phyloP scores from a whole-genome alignment of 2,329 filamentous ascomycete species.

The Stachybotrys elegans region DNA sequence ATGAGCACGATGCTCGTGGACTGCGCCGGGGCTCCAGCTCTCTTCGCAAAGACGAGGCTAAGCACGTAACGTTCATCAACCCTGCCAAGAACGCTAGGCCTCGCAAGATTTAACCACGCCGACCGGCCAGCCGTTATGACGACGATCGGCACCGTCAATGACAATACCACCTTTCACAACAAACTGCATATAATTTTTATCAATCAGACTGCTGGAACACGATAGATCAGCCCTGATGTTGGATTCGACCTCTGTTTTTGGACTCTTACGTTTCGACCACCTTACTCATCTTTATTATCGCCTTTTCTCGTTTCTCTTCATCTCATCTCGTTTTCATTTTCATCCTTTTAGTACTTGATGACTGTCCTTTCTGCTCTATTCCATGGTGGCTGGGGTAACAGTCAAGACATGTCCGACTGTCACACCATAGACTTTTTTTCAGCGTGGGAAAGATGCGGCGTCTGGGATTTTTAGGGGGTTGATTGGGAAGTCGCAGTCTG shows the following conservation, averaged over 20 bases:
- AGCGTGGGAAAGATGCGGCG: too few species aligned
- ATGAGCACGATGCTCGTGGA: slow-evolving; percentile 45
- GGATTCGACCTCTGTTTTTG: slow-evolving; percentile 7
- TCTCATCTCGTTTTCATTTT: slow-evolving; percentile 4
- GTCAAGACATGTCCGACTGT: too few species aligned
- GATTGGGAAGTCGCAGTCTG: too few species aligned
- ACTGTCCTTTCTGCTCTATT: too few species aligned
- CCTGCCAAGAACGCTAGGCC: slow-evolving; percentile 38
- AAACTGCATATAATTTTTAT: slow-evolving; percentile 1
- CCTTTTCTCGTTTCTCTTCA: background rate
- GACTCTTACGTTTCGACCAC: slow-evolving; percentile 2
- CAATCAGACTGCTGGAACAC: slow-evolving; percentile 1
- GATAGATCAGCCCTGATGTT: slow-evolving; percentile 6
- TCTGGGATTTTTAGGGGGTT: too few species aligned
- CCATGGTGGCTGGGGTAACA: too few species aligned
- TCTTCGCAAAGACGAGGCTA: slow-evolving; percentile 49
- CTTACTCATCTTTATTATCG: slow-evolving; percentile 10
- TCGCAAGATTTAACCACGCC: slow-evolving; percentile 18
- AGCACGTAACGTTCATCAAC: slow-evolving; percentile 51
- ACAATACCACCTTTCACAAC: slow-evolving; percentile 1
- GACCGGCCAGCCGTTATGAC: background rate
- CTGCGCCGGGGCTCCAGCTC: slow-evolving; percentile 40
- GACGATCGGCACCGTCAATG: background rate
- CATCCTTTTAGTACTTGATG: background rate
- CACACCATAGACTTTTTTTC: too few species aligned